A percentile compares a stretch with the other conserved stretches of the same genome.
phyloP scores from a whole-genome alignment of 306 rosid species.

The Dicorynia guianensis region DNA sequence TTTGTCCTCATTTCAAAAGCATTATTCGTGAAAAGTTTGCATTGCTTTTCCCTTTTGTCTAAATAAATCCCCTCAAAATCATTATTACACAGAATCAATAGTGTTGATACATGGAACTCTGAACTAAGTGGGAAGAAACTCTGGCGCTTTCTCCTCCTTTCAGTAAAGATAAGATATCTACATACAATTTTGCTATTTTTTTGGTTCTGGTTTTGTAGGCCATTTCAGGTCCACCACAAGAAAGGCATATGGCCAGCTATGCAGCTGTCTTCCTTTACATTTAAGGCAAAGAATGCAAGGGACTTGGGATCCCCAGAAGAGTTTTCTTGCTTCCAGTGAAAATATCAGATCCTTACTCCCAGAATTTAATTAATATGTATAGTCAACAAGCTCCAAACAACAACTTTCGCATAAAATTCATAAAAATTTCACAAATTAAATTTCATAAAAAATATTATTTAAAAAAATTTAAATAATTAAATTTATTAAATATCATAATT shows the following conservation, averaged over 20 bases:
- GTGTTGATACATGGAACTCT: background rate
- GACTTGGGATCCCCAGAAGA: constrained; percentile 19
- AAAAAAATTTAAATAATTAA: too few relatives aligned
- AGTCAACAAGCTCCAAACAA: too few relatives aligned
- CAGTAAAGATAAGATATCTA: constrained; percentile 30
- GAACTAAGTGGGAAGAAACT: constrained; percentile 4
- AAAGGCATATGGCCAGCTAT: constrained; percentile 50
- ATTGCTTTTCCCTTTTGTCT: background rate
- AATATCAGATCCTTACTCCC: constrained; percentile 37
- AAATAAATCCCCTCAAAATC: background rate
- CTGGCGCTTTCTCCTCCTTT: constrained; percentile 5
- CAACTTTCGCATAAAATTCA: too few relatives aligned
- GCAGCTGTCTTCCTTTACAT: constrained; percentile 42
- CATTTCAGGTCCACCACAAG: constrained; percentile 16
- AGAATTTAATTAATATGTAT: constrained; percentile 5
- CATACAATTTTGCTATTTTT: constrained; percentile 1
- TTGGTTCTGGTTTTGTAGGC: constrained; percentile 25
- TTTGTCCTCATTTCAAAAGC: background rate
- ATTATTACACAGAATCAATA: background rate
- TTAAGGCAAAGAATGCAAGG: constrained; percentile 41
- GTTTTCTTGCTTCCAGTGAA: constrained; percentile 29
- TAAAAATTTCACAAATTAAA: too few relatives aligned
- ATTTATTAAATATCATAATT: too few relatives aligned
- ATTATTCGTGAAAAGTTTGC: constrained; percentile 7
- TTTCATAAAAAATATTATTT: too few relatives aligned